Evolutionary conservation across 345 rosid genomes (phyloP), one percentile per base, ranked within the genome.

Genomic region (Rhodamnia argentea): DNA sequence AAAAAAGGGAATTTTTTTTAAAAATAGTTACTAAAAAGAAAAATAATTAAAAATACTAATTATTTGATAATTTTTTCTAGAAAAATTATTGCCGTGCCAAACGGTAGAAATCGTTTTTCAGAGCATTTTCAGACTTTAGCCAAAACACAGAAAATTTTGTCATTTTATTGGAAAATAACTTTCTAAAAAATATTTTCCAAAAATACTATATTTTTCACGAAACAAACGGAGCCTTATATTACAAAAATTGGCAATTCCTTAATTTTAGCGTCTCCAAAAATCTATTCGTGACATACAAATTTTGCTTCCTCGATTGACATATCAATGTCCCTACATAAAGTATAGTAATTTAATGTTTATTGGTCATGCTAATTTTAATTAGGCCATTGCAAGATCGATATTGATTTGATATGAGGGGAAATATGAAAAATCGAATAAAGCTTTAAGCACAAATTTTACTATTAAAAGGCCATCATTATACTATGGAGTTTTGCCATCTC

Each of bases 241-340:
- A 60, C 0, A n/a, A n/a, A 59, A n/a, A n/a, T 15, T 4, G 0
- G 5, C 9, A 60, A n/a, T n/a, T 13, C 37, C 32, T n/a, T 60
- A 60, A 60, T n/a, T 60, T 60, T 60, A n/a, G 37, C 37, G 13
- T n/a, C 27, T 58, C 13, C 13, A 26, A 58, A 13, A 58, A 12
- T 58, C 1, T 57, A 5, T 13, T 23, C 9, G 60, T 57, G 6
- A n/a, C 7, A 12, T 58, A 29, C 0, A 58, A 0, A 58, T 59
- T n/a, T n/a, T 59, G 37, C n/a, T n/a, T n/a, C 18, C 18, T 59
- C 6, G 37, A 59, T 59, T 59, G 18, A 59, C 16, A n/a, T 1
- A 59, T n/a, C 1, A 12, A 0, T 13, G 7, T 1, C 37, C 3
- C 27, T 59, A n/a, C 14, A n/a, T n/a, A 59, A 59, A 13, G n/a